Evolutionary conservation across 2,329 filamentous ascomycete species (phyloP), one percentile per base, ranked within the genome.

Genomic region (Colletotrichum tropicicola): DNA sequence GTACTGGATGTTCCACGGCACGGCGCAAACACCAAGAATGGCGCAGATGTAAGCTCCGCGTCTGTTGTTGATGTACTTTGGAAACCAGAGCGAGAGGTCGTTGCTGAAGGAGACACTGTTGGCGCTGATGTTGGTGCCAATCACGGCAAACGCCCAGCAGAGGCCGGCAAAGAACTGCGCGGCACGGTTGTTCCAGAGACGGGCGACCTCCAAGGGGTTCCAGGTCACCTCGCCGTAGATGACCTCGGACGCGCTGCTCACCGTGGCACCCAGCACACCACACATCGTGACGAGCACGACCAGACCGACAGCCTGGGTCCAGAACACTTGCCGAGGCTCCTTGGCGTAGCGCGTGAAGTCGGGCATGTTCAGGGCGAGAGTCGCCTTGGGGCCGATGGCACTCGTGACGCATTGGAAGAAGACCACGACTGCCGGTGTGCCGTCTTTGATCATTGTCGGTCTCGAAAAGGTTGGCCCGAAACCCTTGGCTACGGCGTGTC

Each of bases 81-180:
- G 86, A 37, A 84, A 80, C 8, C 87, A 71, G 1, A 82, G 81
- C 0, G 82, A 83, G 56, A 87, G 70, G 70, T 87, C 85, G 64
- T 85, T 87, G 7, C 83, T 85, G 13, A 82, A 83, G 1, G 82
- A 82, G 61, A 87, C 79, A 0, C 77, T 79, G 70, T 87, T 87
- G 3, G 83, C 83, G 1, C 79, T 79, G 56, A 87, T 80, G 67
- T 87, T 87, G 6, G 82, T 82, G n/a, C 83, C 81, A 5, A 86
- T 78, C 13, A 82, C 79, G 2, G 83, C 82, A 4, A 87, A 76
- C 0, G 70, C 64, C 70, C 73, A 76, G 25, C 67, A 62, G n/a
- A 72, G 28, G 1, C 67, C 67, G 21, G 68, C 69, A 60, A 76
- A 76, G 62, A 76, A 76, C 15, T 71, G 71, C 7, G 73, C 75